Conservation (phyloP, 805 yeast species). For the Nakazawaea molendinolei region DNA sequence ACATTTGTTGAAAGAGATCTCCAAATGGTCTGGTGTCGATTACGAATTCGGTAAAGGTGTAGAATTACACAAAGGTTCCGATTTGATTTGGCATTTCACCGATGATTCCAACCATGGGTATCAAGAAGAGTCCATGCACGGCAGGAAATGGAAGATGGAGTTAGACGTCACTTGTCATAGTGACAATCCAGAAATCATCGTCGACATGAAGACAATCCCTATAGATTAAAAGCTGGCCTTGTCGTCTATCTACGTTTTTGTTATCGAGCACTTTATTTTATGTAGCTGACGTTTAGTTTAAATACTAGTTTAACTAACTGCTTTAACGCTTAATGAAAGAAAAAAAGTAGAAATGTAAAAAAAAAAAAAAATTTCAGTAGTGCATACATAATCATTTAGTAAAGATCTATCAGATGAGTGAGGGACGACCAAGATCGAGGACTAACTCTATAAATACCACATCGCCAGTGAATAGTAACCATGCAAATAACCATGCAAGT, state of each 20-base stretch:
- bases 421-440: not conserved
- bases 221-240: too few species aligned
- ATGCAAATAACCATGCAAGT: not conserved
- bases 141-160: conserved; percentile 59
- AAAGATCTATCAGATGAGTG: not conserved
- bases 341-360: too few species aligned
- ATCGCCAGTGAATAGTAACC: not conserved
- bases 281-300: too few species aligned
- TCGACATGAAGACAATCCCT: conserved; percentile 59
- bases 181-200: conserved; percentile 59
- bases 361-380: too few species aligned
- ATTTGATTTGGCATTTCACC: conserved; percentile 56
- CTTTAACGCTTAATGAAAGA: too few species aligned
- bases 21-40: conserved; percentile 49
- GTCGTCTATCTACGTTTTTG: too few species aligned
- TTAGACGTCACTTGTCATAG: conserved; percentile 62
- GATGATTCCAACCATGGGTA: conserved; percentile 56
- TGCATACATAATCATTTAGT: not conserved
- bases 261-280: too few species aligned
- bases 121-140: conserved; percentile 28
- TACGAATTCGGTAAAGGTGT: conserved; percentile 33
- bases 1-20: conserved; percentile 63
- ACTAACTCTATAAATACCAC: not conserved
- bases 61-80: conserved; percentile 40
- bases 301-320: too few species aligned